A percentile compares a stretch with the other conserved stretches of the same genome.
phyloP scores from a whole-genome alignment of 2,329 filamentous ascomycete species.

The Ascochyta pisi region DNA sequence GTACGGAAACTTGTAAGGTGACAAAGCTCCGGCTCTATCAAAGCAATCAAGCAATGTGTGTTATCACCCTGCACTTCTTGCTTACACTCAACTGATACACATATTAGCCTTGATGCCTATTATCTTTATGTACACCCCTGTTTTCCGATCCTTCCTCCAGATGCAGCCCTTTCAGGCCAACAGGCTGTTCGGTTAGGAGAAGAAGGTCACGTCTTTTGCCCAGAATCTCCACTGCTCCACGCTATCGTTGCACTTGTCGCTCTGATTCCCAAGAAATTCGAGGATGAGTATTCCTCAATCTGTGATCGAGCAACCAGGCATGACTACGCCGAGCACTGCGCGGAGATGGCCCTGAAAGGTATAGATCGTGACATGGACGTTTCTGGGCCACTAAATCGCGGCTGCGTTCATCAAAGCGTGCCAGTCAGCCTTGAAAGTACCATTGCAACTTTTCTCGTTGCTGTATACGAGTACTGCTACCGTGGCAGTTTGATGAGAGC shows the following conservation, averaged over 20 bases:
- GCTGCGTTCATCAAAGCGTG: slow-evolving; percentile 1
- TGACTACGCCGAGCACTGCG: not conserved
- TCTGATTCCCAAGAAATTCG: not conserved
- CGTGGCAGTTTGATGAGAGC: slow-evolving; percentile 9
- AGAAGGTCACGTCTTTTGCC: not conserved
- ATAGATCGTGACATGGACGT: slow-evolving; percentile 12
- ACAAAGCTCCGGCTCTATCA: not conserved
- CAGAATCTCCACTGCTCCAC: slow-evolving; percentile 6
- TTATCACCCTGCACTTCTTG: not conserved
- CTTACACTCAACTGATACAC: not conserved
- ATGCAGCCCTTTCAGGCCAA: not conserved
- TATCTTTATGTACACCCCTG: slow-evolving; percentile 12
- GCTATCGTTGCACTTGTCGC: slow-evolving; percentile 2
- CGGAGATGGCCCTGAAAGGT: not conserved
- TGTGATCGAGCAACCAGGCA: not conserved
- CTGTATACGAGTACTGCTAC: slow-evolving; percentile 12
- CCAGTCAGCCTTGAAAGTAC: slow-evolving; percentile 8
- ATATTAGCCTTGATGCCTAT: slow-evolving; percentile 5
- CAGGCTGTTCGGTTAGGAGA: not conserved
- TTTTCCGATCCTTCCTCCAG: slow-evolving; percentile 8
- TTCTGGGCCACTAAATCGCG: not conserved
- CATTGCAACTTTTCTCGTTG: slow-evolving; percentile 4
- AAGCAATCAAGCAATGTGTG: slow-evolving; percentile 1
- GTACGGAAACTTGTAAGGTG: not conserved
- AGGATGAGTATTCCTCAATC: not conserved